Percentiles rank a stretch among this genome's conserved stretches.
phyloP scores from a whole-genome alignment of 148 eudicot genomes.

The Persicaria tinctoria region DNA sequence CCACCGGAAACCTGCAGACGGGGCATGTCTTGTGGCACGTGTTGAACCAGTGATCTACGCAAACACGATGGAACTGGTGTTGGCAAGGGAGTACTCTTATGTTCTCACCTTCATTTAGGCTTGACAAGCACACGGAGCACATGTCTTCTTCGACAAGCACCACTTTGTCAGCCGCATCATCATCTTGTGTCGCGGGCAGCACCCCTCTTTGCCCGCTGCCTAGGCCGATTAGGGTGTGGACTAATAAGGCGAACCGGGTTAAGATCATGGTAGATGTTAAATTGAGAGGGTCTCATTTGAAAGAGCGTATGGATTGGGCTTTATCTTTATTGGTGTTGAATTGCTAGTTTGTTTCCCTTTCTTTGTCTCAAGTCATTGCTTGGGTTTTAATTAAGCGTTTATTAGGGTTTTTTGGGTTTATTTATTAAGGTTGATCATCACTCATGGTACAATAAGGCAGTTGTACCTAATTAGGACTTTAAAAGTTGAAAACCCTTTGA shows the following conservation, averaged over 20 bases:
- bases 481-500: too few relatives aligned
- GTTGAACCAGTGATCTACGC: constrained; percentile 54
- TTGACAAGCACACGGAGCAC: constrained; percentile 69
- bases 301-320: not conserved
- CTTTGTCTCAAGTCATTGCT: constrained; percentile 3
- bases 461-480: not conserved
- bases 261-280: not conserved
- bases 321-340: not conserved
- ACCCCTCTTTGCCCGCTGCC: constrained; percentile 7
- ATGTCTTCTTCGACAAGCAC: constrained; percentile 15
- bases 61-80: constrained; percentile 55
- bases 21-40: constrained; percentile 61
- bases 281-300: not conserved
- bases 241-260: constrained; percentile 18
- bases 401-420: not conserved
- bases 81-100: constrained; percentile 45
- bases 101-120: constrained; percentile 27
- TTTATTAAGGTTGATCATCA: constrained; percentile 6
- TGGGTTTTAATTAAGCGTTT: constrained; percentile 6
- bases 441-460: not conserved
- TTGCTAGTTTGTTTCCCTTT: not conserved
- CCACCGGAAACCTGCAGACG: constrained; percentile 57
- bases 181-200: not conserved
- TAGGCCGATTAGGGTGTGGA: constrained; percentile 27
- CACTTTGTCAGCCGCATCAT: not conserved